Base-by-base conservation (phyloP, 768 basidiomycete species). In the Asterophora parasitica region DNA sequence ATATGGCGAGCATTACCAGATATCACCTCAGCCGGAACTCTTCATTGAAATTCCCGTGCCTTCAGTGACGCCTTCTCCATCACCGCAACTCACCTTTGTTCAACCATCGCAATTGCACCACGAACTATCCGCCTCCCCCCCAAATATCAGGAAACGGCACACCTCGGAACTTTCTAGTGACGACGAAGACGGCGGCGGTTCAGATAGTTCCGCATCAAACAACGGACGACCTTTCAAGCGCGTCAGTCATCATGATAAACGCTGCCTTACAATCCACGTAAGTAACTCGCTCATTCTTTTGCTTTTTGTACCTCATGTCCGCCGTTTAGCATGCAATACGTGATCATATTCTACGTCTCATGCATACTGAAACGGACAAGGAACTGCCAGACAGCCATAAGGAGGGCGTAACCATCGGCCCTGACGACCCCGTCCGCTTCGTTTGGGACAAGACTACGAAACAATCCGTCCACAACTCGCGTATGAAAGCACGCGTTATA, bases 361-460 rank as follows among this genome's bases (percentile, higher is more conserved):
- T 89, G 81, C 65, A 71, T 15, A 48, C 85, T 4, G 69, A 74
- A 6, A 72, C 62, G 31, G 83, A 81, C 55, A 78, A 79, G 49
- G 59, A 74, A 1, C 66, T 88, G 7, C 87, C 87, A 0, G 77
- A 78, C 47, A 79, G 76, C 44, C 78, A 85, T 56, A 54, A 57
- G 8, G 85, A 88, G 57, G 82, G 78, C 12, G 66, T 62, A 9
- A 56, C 65, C 3, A 56, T 81, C 1, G 67, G 64, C 2, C 57
- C 68, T 9, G 60, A 70, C 16, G 75, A 81, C n/a, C 77, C 84
- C 1, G 70, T 88, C 11, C 81, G 86, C 15, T 88, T 88, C 53
- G 81, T 87, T 4, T 89, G 87, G 87, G 80, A 83, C 51, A 86
- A 85, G 61, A 89, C 87, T 2, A 70, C 77, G 9, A 85, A 81